Evolutionary conservation across 371 early-diverging fungal genomes (phyloP).

Genomic region (Gilbertella persicaria): DNA sequence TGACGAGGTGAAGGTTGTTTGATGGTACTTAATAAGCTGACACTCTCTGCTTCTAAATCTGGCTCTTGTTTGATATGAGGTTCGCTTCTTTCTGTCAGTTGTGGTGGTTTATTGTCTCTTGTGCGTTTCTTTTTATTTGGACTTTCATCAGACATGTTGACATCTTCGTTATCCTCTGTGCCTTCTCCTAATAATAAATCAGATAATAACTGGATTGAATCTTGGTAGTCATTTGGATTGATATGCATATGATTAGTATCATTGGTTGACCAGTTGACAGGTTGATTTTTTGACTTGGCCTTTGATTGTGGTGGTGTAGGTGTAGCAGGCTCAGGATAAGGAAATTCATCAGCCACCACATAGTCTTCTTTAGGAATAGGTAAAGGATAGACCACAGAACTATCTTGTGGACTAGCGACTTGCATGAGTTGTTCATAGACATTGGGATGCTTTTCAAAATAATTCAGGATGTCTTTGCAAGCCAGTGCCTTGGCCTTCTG

Average conservation of each 20-base stretch:
- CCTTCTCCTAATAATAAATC: neutral
- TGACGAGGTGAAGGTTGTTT: neutral
- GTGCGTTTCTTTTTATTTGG: neutral
- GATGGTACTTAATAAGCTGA: neutral
- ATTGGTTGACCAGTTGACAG: neutral
- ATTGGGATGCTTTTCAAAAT: slow-evolving; percentile 2
- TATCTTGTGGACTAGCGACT: neutral
- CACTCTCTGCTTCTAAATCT: neutral
- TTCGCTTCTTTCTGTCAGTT: neutral
- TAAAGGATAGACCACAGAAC: slow-evolving; percentile 1
- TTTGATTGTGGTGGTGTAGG: neutral
- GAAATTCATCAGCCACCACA: neutral
- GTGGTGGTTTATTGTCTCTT: neutral
- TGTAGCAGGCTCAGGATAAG: neutral
- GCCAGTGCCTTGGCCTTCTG: slow-evolving; percentile 15
- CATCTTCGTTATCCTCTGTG: neutral
- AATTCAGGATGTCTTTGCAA: slow-evolving; percentile 5
- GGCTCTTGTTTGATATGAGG: neutral
- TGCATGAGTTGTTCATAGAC: neutral
- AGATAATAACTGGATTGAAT: neutral
- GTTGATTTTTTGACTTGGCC: neutral
- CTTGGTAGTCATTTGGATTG: neutral
- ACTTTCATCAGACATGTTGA: neutral
- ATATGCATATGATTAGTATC: neutral
- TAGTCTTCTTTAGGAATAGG: slow-evolving; percentile 9